Base-by-base conservation (phyloP, 495 filamentous ascomycete genomes). In the Acidomyces sp. region DNA sequence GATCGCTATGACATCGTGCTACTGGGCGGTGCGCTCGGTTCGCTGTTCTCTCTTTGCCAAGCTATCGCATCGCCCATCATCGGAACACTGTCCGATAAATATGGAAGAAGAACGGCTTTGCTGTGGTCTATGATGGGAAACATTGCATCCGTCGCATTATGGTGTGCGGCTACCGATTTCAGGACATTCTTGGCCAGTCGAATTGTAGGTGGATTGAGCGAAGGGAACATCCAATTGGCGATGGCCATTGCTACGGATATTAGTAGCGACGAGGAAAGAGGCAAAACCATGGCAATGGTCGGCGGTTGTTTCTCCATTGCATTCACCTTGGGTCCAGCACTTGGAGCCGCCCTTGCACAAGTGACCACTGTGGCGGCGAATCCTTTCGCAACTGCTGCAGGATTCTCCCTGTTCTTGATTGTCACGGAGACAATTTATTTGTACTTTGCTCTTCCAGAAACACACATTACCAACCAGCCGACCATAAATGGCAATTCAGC, bases 221-320 rank as follows among this genome's bases (percentile, higher is more conserved):
- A 99, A 57, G 92, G 87, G 19, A 99, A 99, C 53, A 84, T 99
- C 0, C 90, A 99, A 62, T 66, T 99, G 2, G 92, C 92, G 15
- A 86, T 85, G 39, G 92, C 92, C 28, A 99, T 99, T 53, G 90
- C 92, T 9, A 92, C 90, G 6, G 90, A 99, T 61, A 82, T 99
- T 43, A 90, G 82, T 41, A 84, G 90, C 52, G 75, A 82, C 37
- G 69, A 71, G 32, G 78, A 74, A 41, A 72, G 90, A 18, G 84
- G 85, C 1, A 76, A 82, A 12, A 93, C 92, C 21, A 94, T 99
- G 79, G 90, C 90, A 11, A 68, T 96, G 28, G 85, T 99, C 11
- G 90, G 90, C 24, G 88, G 78, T 26, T 96, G 92, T 62, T 99
- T 99, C 66, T 87, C 80, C 36, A 82, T 99, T 49, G 87, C 90